Percentiles rank a stretch among this genome's conserved stretches.
Conservation (phyloP, 306 rosid genomes). For the Luffa aegyptiaca region DNA sequence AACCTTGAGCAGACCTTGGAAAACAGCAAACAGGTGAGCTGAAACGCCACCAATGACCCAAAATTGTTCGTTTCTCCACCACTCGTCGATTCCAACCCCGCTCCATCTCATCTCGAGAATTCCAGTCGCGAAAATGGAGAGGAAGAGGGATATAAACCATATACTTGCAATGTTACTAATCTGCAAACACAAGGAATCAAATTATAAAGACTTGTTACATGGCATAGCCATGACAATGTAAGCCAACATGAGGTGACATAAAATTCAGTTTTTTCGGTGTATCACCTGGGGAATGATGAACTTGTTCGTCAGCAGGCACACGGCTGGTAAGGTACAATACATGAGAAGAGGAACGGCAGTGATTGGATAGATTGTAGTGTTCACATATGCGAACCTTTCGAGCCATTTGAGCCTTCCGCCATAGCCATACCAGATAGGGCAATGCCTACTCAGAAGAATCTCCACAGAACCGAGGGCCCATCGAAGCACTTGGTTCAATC, state of each 20-base stretch:
- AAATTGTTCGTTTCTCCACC: slow-evolving; percentile 99
- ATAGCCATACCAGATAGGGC: slow-evolving; percentile 98
- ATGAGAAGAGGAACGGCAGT: slow-evolving; percentile 85
- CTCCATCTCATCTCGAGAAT: slow-evolving; percentile 99
- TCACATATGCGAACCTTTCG: slow-evolving; percentile 84
- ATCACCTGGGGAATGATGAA: slow-evolving; percentile 96
- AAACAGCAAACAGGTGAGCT: slow-evolving; percentile 77
- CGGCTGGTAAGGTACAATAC: slow-evolving; percentile 91
- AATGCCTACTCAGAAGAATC: slow-evolving; percentile 86
- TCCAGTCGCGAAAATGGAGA: slow-evolving; percentile 93
- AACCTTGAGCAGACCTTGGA: slow-evolving; percentile 93
- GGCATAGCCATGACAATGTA: neutral
- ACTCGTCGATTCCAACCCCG: slow-evolving; percentile 90
- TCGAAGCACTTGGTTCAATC: slow-evolving; percentile 93
- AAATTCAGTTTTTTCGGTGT: neutral
- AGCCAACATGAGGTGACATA: neutral
- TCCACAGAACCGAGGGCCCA: slow-evolving; percentile 98
- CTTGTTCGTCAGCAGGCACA: slow-evolving; percentile 93
- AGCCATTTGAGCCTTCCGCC: slow-evolving; percentile 91
- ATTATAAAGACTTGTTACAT: neutral
- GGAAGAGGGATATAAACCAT: slow-evolving; percentile 92
- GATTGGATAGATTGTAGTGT: slow-evolving; percentile 93
- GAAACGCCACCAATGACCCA: slow-evolving; percentile 99
- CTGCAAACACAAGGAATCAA: slow-evolving; percentile 34
- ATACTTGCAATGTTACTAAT: slow-evolving; percentile 93